phyloP scores from a whole-genome alignment of 352 stramenopile genomes.

The Phytophthora pisi region DNA sequence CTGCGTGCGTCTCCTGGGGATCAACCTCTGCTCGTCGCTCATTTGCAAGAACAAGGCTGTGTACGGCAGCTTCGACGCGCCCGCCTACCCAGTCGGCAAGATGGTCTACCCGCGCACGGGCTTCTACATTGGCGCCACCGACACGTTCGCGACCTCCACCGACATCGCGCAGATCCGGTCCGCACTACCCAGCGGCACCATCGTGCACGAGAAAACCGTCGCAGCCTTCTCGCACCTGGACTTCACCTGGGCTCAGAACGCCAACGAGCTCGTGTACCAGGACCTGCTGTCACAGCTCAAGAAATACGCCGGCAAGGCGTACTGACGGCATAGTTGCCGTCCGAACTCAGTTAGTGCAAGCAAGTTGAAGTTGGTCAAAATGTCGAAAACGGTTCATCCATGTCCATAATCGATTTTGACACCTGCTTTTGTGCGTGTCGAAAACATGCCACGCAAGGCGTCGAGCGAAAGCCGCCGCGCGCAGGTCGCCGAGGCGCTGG shows the following conservation, averaged over 20 bases:
- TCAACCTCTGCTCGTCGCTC: constrained; percentile 37
- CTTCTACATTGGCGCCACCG: constrained; percentile 39
- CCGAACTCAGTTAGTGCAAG: background rate
- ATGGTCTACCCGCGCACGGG: constrained; percentile 37
- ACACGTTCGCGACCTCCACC: constrained; percentile 35
- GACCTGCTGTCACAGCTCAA: constrained; percentile 23
- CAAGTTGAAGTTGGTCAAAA: background rate
- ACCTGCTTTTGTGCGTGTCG: background rate
- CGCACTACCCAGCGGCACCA: constrained; percentile 32
- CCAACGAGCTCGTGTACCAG: constrained; percentile 34
- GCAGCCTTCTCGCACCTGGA: constrained; percentile 47
- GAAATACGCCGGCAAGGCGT: background rate
- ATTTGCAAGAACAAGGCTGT: constrained; percentile 57
- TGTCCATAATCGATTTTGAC: background rate
- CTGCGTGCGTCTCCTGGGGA: constrained; percentile 21
- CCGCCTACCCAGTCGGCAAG: constrained; percentile 19
- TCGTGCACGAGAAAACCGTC: constrained; percentile 38
- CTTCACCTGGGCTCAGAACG: constrained; percentile 36
- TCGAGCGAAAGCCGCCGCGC: constrained; percentile 20
- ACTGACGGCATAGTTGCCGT: background rate
- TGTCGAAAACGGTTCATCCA: background rate
- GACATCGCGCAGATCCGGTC: constrained; percentile 42
- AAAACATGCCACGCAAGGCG: constrained; percentile 13
- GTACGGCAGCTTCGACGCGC: constrained; percentile 47
- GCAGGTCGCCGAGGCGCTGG: constrained; percentile 35